Evolutionary conservation across 495 filamentous ascomycete genomes (phyloP), one percentile per base, ranked within the genome.

Genomic region (Aspergillus egyptiacus): DNA sequence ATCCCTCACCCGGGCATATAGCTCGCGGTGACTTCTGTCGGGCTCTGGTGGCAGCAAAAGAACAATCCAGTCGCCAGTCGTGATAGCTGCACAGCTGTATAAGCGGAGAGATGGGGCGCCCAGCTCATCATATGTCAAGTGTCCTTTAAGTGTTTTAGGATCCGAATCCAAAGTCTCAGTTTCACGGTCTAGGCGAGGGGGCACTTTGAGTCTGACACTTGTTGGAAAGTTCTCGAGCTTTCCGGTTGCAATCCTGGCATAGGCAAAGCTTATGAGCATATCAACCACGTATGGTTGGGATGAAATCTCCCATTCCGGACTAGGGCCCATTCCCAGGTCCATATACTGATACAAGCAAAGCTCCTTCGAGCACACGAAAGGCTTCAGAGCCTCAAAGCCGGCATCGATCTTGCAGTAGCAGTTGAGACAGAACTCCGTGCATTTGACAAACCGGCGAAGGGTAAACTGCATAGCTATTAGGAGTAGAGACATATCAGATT

Each of bases 341-440:
- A 96, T 86, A 68, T 94, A 96, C 58, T 97, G 91, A 54, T 89
- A 93, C 2, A 95, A 69, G 59, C 91, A 97, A 6, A 97, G 73
- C 3, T 76, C 77, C 15, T 81, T 79, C 22, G 78, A 81, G 72
- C 91, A 97, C 15, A 96, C 89, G 56, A 93, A 96, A 0, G 91
- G 91, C 50, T 89, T 91, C 34, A 97, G 69, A n/a, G 91, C 85
- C 55, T 91, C 87, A 37, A 95, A 85, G 6, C 80, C 77, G 5
- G 74, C 75, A n/a, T 78, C 61, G 24, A 87, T 73, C 57, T 77
- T 85, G 56, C 78, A 77, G 62, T 95, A 87, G 56, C 91, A 97
- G 11, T 90, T 80, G 31, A 94, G 74, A 61, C 91, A 97, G 61
- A 90, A 95, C 31, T 93, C 83, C 5, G 87, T 89, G 55, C 89